Evolutionary conservation across 2,329 filamentous ascomycete genomes (phyloP), one percentile per base, ranked within the genome.

Genomic region (Alternaria triticina): DNA sequence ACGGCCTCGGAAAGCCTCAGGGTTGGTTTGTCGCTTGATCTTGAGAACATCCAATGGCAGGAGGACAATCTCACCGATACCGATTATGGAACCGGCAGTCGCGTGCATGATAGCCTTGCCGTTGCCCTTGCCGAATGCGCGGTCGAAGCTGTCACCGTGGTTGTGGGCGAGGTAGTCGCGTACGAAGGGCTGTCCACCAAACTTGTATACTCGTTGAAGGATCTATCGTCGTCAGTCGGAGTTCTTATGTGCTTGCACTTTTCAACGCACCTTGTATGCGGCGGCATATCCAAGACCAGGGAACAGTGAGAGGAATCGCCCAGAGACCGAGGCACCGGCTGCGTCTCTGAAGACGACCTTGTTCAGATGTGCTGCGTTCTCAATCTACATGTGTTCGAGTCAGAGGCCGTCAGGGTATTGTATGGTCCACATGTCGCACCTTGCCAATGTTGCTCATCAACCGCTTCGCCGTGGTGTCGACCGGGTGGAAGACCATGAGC

Each of bases 21-120:
- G 96, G 86, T 99, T 99, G 71, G 96, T 99, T 85, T 99, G 96
- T 76, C 96, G 90, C 88, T 99, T 99, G 85, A 99, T 99, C 88
- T 99, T 99, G 68, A 99, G 88, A 43, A 99, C 95, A 74, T 99
- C 96, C 65, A 99, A 89, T 45, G 96, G 96, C 44, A 99, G 88
- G 28, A 99, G 88, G 62, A 99, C 88, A 70, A 99, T 97, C 85
- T 99, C 96, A 78, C 96, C 96, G 74, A 99, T 97, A 75, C 96
- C 96, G 77, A 99, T 96, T 76, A 99, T 79, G 83, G 92, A 95
- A 67, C 96, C 96, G 67, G 96, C 96, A 55, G 93, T 96, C 22
- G 96, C 97, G 84, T 97, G 93, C 91, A 99, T 91, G 75, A 99
- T 94, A 13, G 96, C 95, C 87, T 99, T 98, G 81, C 96, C 96